Evolutionary conservation across 306 rosid species (phyloP), one percentile per base, ranked within the genome.

Genomic region (Prunus mira): DNA sequence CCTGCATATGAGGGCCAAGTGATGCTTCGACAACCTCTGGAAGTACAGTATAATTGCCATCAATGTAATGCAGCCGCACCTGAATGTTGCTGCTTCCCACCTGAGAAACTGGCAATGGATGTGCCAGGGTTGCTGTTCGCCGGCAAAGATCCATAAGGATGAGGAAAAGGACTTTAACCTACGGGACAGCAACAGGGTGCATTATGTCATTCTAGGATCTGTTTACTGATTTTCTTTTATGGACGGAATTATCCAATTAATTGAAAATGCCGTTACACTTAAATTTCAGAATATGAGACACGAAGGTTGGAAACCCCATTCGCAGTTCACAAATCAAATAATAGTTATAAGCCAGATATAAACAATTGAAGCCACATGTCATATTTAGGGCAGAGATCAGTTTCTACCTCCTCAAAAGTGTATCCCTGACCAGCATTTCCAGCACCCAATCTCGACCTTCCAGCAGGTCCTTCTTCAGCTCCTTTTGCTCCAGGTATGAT

Each of bases 371-470:
- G 18, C 34, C 6, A 54, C 3, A 55, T 13, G 12, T 38, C n/a
- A 55, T 55, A 25, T 49, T 54, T 34, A 11, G 27, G 30, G 50
- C 28, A 69, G 57, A 70, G 27, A 68, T 64, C 71, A 58, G 45
- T 45, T 38, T 17, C 56, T 85, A 92, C 99, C 98, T 95, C 99
- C 75, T 95, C 99, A 80, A 88, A 95, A 13, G 93, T 95, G 80
- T 95, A 95, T 81, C 99, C 99, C 87, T 95, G 99, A 73, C 98
- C 99, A 75, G 99, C 98, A 89, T 95, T 95, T 75, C 99, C 99
- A 83, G 86, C 77, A 58, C 99, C 99, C 20, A 89, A 57, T 83
- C 99, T 86, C 20, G 91, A 87, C 79, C 98, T 88, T 65, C 87
- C 96, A 67, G 90, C 82, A 63, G 89, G 69, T 68, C 85, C 92